Percentiles rank a stretch among this genome's conserved stretches.
These are phyloP conservation scores for Stemphylium beticola DNA, from an alignment of 2,329 filamentous ascomycete species.

Conservation along the genomic window DNA sequence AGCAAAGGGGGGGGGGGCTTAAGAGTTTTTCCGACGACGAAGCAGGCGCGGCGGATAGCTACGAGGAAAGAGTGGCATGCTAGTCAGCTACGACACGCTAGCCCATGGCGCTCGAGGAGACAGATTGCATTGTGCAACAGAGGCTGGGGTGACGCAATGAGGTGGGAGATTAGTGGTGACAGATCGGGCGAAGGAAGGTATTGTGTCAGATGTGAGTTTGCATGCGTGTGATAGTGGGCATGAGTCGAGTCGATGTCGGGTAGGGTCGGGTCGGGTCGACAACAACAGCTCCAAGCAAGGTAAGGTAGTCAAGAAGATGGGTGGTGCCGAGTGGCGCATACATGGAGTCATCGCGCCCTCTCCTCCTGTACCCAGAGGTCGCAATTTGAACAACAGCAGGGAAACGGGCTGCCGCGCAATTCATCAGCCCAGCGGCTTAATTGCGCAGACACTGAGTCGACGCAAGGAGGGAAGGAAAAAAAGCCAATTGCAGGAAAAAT, in stretches of 20 bases:
- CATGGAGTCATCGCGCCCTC: conserved; percentile 57
- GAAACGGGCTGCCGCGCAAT: conserved; percentile 60
- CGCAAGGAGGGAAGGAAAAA: no score
- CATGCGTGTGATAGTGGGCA: not conserved
- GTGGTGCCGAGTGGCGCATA: conserved; percentile 46
- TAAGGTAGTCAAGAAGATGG: conserved; percentile 51
- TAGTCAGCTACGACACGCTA: conserved; percentile 80
- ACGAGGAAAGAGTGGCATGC: conserved; percentile 66
- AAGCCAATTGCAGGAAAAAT: not conserved
- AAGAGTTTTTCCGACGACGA: conserved; percentile 69
- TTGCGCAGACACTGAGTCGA: not conserved
- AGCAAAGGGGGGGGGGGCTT: conserved; percentile 65
- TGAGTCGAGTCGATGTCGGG: not conserved
- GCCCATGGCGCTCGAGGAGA: conserved; percentile 71
- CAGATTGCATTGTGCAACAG: conserved; percentile 69
- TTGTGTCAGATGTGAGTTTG: conserved; percentile 59
- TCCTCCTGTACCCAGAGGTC: no score
- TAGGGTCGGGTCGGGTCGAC: not conserved
- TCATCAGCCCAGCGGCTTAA: conserved; percentile 52
- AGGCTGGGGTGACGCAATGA: conserved; percentile 88
- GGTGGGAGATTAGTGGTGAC: conserved; percentile 90
- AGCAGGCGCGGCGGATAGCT: conserved; percentile 77
- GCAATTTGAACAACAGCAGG: no score
- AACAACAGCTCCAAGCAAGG: no score
- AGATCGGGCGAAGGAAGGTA: conserved; percentile 64